phyloP scores from a whole-genome alignment of 345 rosid species.

The Eucalyptus viminalis region DNA sequence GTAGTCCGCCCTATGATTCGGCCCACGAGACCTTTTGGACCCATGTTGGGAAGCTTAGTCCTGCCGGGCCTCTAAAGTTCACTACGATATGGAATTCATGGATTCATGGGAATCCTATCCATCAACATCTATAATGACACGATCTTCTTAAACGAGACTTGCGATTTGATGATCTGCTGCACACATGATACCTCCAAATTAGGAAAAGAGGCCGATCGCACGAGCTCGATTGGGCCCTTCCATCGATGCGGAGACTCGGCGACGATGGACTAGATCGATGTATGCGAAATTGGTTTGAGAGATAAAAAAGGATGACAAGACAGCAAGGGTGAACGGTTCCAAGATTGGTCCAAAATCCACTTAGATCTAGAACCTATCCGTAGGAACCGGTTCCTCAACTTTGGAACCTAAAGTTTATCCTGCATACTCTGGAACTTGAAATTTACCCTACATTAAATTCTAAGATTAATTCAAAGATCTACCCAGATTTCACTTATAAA shows the following conservation, averaged over 20 bases:
- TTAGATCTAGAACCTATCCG: too few species aligned
- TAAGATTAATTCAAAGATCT: too few species aligned
- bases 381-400: too few species aligned
- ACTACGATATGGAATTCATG: not conserved
- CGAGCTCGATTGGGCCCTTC: not conserved
- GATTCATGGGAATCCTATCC: not conserved
- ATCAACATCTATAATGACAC: not conserved
- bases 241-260: not conserved
- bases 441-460: too few species aligned
- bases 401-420: too few species aligned
- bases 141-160: not conserved
- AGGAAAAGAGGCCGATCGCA: not conserved
- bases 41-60: not conserved
- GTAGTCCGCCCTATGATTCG: not conserved
- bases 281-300: not conserved
- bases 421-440: accelerated
- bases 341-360: too few species aligned
- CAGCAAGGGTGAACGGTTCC: not conserved
- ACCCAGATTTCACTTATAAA: too few species aligned
- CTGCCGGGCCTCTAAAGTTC: not conserved
- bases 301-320: not conserved
- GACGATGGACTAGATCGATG: not conserved
- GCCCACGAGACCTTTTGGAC: not conserved
- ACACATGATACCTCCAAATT: not conserved
- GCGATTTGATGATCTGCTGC: not conserved